These are phyloP conservation scores for Candida awuae DNA, from an alignment of 805 yeast genomes.

Conservation along the genomic window DNA sequence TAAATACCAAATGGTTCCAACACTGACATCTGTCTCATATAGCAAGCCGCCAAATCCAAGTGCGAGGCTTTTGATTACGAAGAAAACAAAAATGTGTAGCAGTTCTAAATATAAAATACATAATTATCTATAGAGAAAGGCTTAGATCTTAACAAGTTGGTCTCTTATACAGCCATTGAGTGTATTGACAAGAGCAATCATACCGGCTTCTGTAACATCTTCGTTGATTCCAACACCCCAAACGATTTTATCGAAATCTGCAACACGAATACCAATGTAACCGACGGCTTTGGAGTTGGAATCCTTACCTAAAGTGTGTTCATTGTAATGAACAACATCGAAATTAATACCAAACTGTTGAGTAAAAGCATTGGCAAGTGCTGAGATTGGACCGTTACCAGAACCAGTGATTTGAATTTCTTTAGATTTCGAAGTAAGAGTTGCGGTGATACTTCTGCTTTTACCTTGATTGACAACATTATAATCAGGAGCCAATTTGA, in stretches of 20 bases:
- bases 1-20: too few species aligned
- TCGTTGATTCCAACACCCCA: slow-evolving; percentile 58
- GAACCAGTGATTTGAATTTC: slow-evolving; percentile 38
- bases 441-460: slow-evolving; percentile 39
- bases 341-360: slow-evolving; percentile 39
- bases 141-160: slow-evolving; percentile 17
- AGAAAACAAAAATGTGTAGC: too few species aligned
- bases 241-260: slow-evolving; percentile 14
- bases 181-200: slow-evolving; percentile 41
- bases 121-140: too few species aligned
- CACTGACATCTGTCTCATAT: too few species aligned
- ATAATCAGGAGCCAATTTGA: slow-evolving; percentile 23
- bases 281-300: slow-evolving; percentile 70
- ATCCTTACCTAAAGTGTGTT: slow-evolving; percentile 72
- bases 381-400: slow-evolving; percentile 82
- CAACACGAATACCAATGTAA: slow-evolving; percentile 34
- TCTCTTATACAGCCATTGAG: slow-evolving; percentile 30
- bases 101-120: too few species aligned
- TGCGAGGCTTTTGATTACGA: too few species aligned
- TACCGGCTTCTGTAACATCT: slow-evolving; percentile 49
- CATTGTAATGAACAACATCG: slow-evolving; percentile 64
- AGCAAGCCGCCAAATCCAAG: too few species aligned
- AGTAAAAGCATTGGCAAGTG: slow-evolving; percentile 57
- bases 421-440: slow-evolving; percentile 34
- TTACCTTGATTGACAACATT: slow-evolving; percentile 29